A percentile compares a stretch with the other conserved stretches of the same genome.
These are phyloP conservation scores for Graphium sp. DNA, from an alignment of 2,329 filamentous ascomycete species.

Conservation along the genomic window DNA sequence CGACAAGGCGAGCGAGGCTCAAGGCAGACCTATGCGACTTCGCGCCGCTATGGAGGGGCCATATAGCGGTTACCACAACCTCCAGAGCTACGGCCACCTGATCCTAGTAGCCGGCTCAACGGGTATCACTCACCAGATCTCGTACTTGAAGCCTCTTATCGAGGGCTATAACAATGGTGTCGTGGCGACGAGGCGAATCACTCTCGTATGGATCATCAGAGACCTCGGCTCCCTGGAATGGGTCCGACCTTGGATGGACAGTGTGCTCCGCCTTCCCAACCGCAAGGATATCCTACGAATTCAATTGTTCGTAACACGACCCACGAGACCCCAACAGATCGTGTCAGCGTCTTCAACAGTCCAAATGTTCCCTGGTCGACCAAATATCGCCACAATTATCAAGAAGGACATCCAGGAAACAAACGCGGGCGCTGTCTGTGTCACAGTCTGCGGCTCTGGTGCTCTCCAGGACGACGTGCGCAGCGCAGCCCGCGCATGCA, in stretches of 20 bases:
- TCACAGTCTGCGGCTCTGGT: slow-evolving; percentile 66
- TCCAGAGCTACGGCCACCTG: slow-evolving; percentile 83
- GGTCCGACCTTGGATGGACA: slow-evolving; percentile 74
- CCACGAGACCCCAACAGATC: slow-evolving; percentile 69
- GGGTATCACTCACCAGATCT: slow-evolving; percentile 89
- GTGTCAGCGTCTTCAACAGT: slow-evolving; percentile 62
- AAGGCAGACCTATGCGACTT: slow-evolving; percentile 39
- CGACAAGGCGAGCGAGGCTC: slow-evolving; percentile 41
- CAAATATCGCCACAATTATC: slow-evolving; percentile 66
- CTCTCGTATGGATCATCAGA: slow-evolving; percentile 84
- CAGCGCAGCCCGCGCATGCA: slow-evolving; percentile 44
- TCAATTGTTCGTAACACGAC: slow-evolving; percentile 79
- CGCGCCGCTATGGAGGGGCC: slow-evolving; percentile 76
- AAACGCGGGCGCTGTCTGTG: slow-evolving; percentile 79
- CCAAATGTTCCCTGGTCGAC: slow-evolving; percentile 81
- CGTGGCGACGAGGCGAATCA: slow-evolving; percentile 65
- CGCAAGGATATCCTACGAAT: slow-evolving; percentile 73
- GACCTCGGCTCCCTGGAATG: slow-evolving; percentile 81
- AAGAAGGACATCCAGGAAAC: slow-evolving; percentile 63
- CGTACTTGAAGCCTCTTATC: slow-evolving; percentile 66
- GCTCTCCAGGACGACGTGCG: slow-evolving; percentile 62
- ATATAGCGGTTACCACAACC: slow-evolving; percentile 67
- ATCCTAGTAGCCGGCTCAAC: slow-evolving; percentile 86
- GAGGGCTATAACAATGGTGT: slow-evolving; percentile 51
- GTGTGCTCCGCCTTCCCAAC: slow-evolving; percentile 59